A percentile compares a stretch with the other conserved stretches of the same genome.
Conservation (phyloP, 1,284 basidiomycete species). For the Singerocomus inundabilis region DNA sequence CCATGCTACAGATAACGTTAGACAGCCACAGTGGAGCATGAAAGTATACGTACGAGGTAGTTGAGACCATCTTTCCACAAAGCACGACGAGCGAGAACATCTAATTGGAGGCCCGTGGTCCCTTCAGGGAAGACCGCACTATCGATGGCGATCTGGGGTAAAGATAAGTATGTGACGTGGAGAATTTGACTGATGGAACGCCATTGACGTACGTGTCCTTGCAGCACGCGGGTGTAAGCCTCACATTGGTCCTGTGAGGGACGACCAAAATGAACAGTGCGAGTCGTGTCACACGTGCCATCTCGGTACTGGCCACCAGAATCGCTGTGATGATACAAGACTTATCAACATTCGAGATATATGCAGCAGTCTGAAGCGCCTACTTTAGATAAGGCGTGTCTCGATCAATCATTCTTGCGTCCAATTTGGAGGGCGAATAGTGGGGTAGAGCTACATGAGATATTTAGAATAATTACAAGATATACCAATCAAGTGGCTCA, state of each 20-base stretch:
- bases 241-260: slow-evolving; percentile 81
- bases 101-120: slow-evolving; percentile 77
- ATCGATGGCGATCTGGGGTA: slow-evolving; percentile 83
- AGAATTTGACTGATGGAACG: slow-evolving; percentile 19
- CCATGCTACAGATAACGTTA: slow-evolving; percentile 57
- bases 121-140: slow-evolving; percentile 86
- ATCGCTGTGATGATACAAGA: slow-evolving; percentile 51
- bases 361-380: slow-evolving; percentile 29
- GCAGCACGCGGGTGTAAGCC: slow-evolving; percentile 92
- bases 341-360: slow-evolving; percentile 19
- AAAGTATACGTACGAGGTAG: slow-evolving; percentile 56
- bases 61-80: slow-evolving; percentile 90
- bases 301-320: slow-evolving; percentile 89
- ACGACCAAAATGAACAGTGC: slow-evolving; percentile 87
- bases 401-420: slow-evolving; percentile 71
- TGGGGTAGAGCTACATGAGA: slow-evolving; percentile 74
- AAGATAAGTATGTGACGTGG: slow-evolving; percentile 16
- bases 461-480: slow-evolving; percentile 7
- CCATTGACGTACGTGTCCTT: slow-evolving; percentile 79
- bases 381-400: slow-evolving; percentile 89
- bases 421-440: slow-evolving; percentile 79
- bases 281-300: slow-evolving; percentile 91
- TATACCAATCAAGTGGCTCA: slow-evolving; percentile 24
- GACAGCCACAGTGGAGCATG: slow-evolving; percentile 4
- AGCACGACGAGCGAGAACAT: slow-evolving; percentile 81